Evolutionary conservation across 2,329 filamentous ascomycete genomes (phyloP), one percentile per base, ranked within the genome.

Genomic region (Mycocentrospora acerina): DNA sequence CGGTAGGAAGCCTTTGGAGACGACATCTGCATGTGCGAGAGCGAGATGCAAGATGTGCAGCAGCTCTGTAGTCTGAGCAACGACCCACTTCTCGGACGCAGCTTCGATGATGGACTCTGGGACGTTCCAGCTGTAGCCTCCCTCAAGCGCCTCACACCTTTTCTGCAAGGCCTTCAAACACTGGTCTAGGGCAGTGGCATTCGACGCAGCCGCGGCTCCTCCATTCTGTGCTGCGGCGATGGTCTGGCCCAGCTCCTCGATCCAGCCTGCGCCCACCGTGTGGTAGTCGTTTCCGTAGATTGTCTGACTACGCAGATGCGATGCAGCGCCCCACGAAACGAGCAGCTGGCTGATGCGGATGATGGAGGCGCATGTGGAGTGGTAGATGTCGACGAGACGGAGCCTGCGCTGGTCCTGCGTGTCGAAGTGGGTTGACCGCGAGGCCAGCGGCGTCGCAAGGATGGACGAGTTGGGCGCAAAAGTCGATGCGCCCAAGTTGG

Each of bases 1-100:
- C 24, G 58, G 44, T 29, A 65, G 37, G 30, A 63, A 68, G 37
- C 51, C 61, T 24, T 60, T 51, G 11, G 44, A 46, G 5, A 53
- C 75, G 31, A 78, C 69, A 47, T 86, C 83, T 24, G 89, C 68
- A 14, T 86, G 74, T 50, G 88, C 77, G 53, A 90, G 87, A 16
- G 89, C 70, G 12, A 90, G 74, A 32, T 88, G 83, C 66, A 93
- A 73, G 27, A 84, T 77, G 59, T 93, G 86, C 26, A 86, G 73
- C 29, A 85, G 77, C 64, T 95, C 88, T 11, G 82, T 80, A 15
- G 90, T 71, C 17, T 82, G 70, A 4, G 77, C 81, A 37, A 76
- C 75, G 16, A 78, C 67, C 81, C 85, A 91, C 35, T 78, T 73
- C 24, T 79, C 76, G 16, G 82, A 80, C 1, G 76, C 73, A 25